Conservation (phyloP, 2,329 filamentous ascomycete species). For the Dactylellina haptotyla region DNA sequence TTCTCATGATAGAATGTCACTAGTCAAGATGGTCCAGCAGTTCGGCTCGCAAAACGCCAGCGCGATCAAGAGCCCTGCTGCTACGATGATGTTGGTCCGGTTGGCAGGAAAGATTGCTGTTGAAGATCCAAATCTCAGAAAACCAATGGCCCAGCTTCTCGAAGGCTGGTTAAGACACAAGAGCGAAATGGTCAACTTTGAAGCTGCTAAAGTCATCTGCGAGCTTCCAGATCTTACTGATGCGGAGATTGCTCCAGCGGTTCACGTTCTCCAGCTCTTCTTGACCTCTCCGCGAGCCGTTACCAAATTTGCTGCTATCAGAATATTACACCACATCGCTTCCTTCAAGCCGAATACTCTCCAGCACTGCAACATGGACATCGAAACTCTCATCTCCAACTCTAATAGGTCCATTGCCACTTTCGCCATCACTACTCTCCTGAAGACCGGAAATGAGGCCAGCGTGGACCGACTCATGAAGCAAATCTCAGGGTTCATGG, state of each 20-base stretch:
- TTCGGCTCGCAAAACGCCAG: slow-evolving; percentile 79
- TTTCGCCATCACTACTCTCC: slow-evolving; percentile 95
- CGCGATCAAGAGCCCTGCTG: slow-evolving; percentile 92
- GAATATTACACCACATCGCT: slow-evolving; percentile 95
- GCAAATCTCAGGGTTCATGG: slow-evolving; percentile 98
- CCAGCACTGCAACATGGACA: slow-evolving; percentile 93
- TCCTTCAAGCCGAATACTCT: slow-evolving; percentile 95
- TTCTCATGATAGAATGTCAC: slow-evolving; percentile 93
- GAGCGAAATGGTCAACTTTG: slow-evolving; percentile 99
- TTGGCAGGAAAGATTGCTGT: slow-evolving; percentile 92
- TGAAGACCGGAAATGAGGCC: slow-evolving; percentile 97
- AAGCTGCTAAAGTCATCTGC: slow-evolving; percentile 97
- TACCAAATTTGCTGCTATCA: slow-evolving; percentile 96
- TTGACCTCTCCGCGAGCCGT: slow-evolving; percentile 93
- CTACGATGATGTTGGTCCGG: slow-evolving; percentile 89
- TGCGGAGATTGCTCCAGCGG: slow-evolving; percentile 86
- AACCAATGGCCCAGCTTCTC: slow-evolving; percentile 95
- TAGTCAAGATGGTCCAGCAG: slow-evolving; percentile 99
- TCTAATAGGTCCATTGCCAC: slow-evolving; percentile 97
- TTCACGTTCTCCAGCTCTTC: slow-evolving; percentile 96
- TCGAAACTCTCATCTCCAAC: slow-evolving; percentile 95
- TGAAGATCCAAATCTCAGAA: slow-evolving; percentile 86
- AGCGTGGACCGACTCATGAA: slow-evolving; percentile 98
- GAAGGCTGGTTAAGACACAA: slow-evolving; percentile 98
- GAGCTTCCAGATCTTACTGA: slow-evolving; percentile 93